Evolutionary conservation across 2,329 filamentous ascomycete genomes (phyloP).

Genomic region (Colletotrichum sp.): DNA sequence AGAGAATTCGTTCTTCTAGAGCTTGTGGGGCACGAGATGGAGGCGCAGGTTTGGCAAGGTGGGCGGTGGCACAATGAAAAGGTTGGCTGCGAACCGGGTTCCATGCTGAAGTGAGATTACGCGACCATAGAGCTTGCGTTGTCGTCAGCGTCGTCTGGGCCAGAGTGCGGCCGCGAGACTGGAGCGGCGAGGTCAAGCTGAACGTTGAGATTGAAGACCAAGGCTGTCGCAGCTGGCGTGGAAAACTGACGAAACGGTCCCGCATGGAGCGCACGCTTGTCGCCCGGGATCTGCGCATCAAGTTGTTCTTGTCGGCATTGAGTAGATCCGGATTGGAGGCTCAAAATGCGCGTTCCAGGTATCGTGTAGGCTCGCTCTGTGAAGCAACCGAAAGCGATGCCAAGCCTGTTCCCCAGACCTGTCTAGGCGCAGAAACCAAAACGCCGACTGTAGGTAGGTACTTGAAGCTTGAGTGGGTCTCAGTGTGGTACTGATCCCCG

Average conservation of each 20-base stretch:
- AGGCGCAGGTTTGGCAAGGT: conserved; percentile 2
- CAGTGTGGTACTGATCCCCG: background rate
- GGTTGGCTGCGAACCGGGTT: background rate
- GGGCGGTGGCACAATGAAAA: background rate
- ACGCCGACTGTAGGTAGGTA: background rate
- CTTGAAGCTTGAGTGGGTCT: background rate
- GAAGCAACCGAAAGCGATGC: background rate
- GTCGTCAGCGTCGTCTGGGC: background rate
- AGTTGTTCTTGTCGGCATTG: conserved; percentile 11
- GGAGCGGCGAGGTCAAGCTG: background rate
- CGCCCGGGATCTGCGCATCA: conserved; percentile 14
- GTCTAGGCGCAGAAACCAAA: background rate
- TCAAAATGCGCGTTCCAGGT: background rate
- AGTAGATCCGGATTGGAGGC: background rate
- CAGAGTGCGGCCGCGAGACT: background rate
- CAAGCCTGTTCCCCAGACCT: background rate
- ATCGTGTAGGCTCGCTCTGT: background rate
- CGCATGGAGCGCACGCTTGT: conserved; percentile 12
- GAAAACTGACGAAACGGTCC: background rate
- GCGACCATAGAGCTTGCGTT: background rate
- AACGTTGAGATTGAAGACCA: background rate
- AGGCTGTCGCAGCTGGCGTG: background rate
- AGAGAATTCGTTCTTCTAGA: conserved; percentile 66
- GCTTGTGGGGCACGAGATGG: conserved; percentile 31
- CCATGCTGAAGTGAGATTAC: background rate